These are phyloP conservation scores for Vitis cinerea DNA, from an alignment of 164 flowering plant genomes.

Conservation along the genomic window DNA sequence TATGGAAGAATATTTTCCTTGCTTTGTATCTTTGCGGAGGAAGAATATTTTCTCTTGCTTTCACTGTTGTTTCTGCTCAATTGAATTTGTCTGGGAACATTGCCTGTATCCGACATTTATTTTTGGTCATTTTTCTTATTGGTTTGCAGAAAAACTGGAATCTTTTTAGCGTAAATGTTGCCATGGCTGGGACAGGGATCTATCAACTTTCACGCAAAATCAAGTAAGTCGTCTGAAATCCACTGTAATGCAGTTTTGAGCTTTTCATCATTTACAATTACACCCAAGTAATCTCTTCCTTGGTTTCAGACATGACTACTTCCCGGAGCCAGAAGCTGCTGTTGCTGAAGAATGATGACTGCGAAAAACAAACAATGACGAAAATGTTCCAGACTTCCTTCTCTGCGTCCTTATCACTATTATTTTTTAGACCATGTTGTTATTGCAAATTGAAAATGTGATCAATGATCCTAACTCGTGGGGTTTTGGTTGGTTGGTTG, in stretches of 20 bases:
- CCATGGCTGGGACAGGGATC: conserved; percentile 74
- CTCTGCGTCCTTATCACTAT: no score
- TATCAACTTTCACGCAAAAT: conserved; percentile 68
- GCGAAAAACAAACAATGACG: background rate
- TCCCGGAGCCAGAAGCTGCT: conserved; percentile 33
- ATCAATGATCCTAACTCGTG: no score
- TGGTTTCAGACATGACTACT: conserved; percentile 46
- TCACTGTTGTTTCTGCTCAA: no score
- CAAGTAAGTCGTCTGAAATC: conserved; percentile 27
- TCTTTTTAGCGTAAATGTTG: conserved; percentile 66
- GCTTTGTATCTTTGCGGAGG: no score
- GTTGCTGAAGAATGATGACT: conserved; percentile 42
- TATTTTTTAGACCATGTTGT: no score
- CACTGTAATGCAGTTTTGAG: background rate
- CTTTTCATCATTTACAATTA: no score
- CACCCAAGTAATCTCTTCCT: background rate
- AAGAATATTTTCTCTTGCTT: no score
- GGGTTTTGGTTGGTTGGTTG: no score
- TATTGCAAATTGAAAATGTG: no score
- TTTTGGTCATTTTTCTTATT: background rate
- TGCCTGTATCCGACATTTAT: background rate
- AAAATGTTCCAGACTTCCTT: no score
- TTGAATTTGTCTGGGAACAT: no score
- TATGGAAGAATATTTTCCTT: no score
- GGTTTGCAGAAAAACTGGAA: conserved; percentile 72